Evolutionary conservation across 2,329 filamentous ascomycete species (phyloP).

Genomic region (Beauveria brongniartii): DNA sequence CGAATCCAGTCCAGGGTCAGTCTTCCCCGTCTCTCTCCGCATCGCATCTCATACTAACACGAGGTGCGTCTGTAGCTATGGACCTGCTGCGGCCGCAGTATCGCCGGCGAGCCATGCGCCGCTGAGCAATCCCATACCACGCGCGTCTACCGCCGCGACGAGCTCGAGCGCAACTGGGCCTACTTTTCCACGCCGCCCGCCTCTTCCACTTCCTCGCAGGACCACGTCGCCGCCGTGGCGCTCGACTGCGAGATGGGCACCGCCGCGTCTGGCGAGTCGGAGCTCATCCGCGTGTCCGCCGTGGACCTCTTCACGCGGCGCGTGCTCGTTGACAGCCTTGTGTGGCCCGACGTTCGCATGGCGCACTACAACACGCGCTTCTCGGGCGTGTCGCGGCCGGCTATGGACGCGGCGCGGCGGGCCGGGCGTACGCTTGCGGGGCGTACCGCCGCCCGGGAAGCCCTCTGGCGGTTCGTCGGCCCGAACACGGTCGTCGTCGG

Average conservation of each 20-base stretch:
- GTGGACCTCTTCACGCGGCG: conserved; percentile 43
- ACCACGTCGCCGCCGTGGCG: conserved; percentile 26
- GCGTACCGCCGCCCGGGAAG: conserved; percentile 30
- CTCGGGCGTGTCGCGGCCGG: conserved; percentile 37
- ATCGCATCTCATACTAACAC: not conserved
- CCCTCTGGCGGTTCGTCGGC: conserved; percentile 36
- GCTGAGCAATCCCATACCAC: conserved; percentile 20
- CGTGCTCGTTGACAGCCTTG: conserved; percentile 41
- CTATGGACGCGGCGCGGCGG: conserved; percentile 29
- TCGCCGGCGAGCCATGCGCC: conserved; percentile 19
- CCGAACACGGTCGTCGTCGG: conserved; percentile 40
- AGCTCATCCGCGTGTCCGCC: conserved; percentile 43
- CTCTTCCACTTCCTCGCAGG: not conserved
- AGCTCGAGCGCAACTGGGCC: conserved; percentile 21
- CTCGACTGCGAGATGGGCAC: conserved; percentile 51
- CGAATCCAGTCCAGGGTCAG: conserved; percentile 21
- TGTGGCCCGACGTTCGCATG: conserved; percentile 38
- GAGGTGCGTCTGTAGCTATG: conserved; percentile 14
- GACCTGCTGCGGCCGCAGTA: conserved; percentile 23
- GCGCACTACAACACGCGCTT: conserved; percentile 40
- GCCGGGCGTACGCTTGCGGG: conserved; percentile 31
- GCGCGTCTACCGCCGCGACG: conserved; percentile 16
- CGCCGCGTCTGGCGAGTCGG: conserved; percentile 32
- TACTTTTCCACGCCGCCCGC: conserved; percentile 17
- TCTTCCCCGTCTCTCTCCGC: not conserved